Base-by-base conservation (phyloP, 2,329 filamentous ascomycete genomes). In the Neonectria ditissima region DNA sequence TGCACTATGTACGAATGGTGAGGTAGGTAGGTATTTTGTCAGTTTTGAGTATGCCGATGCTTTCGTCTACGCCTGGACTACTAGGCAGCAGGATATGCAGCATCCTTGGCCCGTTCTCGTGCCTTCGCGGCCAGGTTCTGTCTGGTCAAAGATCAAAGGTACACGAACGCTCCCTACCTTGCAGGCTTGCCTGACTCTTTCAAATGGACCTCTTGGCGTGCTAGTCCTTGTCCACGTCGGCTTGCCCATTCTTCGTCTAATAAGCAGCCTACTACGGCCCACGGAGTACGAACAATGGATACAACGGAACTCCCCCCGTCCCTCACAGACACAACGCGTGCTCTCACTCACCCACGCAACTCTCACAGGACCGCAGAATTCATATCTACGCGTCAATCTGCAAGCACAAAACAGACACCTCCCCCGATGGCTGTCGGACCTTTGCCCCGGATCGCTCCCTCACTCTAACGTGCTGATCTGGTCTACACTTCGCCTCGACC, bases 391-490 rank as follows among this genome's bases (percentile, higher is more conserved):
- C 34, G n/a, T 37, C 34, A 37, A 37, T 11, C 10, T 10, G 28
- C 8, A 30, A 30, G 11, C 32, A 34, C 32, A 34, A 34, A 13
- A 39, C 37, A 4, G 37, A 18, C 37, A 30, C 24, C 41, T 26
- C 53, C 59, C 26, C 47, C 53, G 53, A 66, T 66, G 65, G 66
- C 59, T 64, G 56, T 48, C 34, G 56, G 59, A 59, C 57, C 57
- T 58, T 66, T 65, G 55, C 59, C 52, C 51, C 62, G 54, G 48
- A 65, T 52, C 48, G 28, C 62, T 58, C 52, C 34, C 55, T 62
- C 63, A 24, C 37, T 59, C 55, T 28, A 32, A 53, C 61, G 26
- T 53, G 57, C 69, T 65, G 62, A 72, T 58, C 54, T 45, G 50
- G 34, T 16, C 45, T 63, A 34, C 45, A 60, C 47, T 28, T 60